Base-by-base conservation (phyloP, 1,284 basidiomycete species). In the Marasmius sp. region DNA sequence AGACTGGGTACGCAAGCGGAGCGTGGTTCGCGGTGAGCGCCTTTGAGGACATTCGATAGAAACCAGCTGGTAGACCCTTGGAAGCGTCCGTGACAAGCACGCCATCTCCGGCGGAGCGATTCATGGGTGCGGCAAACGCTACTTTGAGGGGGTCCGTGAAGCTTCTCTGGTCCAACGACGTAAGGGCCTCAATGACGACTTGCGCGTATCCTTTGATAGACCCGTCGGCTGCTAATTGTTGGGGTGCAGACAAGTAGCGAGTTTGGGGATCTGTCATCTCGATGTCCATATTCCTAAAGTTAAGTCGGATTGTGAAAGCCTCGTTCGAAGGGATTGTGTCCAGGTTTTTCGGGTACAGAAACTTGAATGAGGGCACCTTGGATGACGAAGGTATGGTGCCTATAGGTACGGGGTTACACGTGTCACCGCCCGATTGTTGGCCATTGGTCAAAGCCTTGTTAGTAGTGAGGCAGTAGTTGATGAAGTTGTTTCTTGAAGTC, bases 401-500 rank as follows among this genome's bases (percentile, higher is more conserved):
- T 22, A 52, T 27, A 14, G 50, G 50, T 16, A 34, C 34, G 10
- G 50, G 50, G 33, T 34, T 52, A 36, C 50, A 52, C n/a, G 50
- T 5, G 7, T 33, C 50, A 3, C 16, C 34, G 34, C 33, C 22
- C 10, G 6, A 7, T 34, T 52, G 50, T 36, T 34, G 20, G 27
- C 22, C 50, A 52, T 36, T 52, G 11, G 50, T 36, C 22, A 52
- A 10, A 34, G 22, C 20, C 12, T 16, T 33, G 33, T 7, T 27
- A 16, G 10, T 34, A 34, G 11, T 50, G 16, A 59, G 48, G 49
- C 58, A 59, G 22, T 18, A 52, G 39, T 59, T 59, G 11, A 59
- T 59, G 37, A 51, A 59, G 49, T 59, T 59, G 39, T 59, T 59
- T 27, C 16, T 52, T 4, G 58, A 59, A 20, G 58, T 52, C 33